These are phyloP conservation scores for Trichoderma virens DNA, from an alignment of 495 filamentous ascomycete species.

Conservation along the genomic window DNA sequence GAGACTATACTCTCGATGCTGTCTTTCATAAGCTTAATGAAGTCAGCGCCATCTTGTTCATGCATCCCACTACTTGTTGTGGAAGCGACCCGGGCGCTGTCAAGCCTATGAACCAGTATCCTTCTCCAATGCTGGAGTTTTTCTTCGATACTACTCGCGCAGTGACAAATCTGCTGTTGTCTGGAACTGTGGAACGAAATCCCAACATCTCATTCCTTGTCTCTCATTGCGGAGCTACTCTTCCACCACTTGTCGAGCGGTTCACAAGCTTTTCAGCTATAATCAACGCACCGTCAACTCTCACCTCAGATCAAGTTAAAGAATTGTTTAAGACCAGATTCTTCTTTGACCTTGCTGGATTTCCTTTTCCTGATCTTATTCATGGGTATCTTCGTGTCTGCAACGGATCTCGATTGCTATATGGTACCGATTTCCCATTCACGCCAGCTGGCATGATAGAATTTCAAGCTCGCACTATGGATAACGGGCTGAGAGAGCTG, in stretches of 20 bases:
- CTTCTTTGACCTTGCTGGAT: slow-evolving; percentile 47
- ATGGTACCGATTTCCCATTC: neutral
- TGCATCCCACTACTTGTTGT: slow-evolving; percentile 43
- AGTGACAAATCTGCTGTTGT: slow-evolving; percentile 42
- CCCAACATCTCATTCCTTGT: slow-evolving; percentile 39
- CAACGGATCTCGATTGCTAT: neutral
- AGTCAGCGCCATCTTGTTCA: slow-evolving; percentile 35
- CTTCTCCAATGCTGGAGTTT: slow-evolving; percentile 47
- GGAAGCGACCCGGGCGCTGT: neutral
- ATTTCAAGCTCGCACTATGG: neutral
- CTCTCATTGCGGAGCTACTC: slow-evolving; percentile 41
- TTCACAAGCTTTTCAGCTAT: slow-evolving; percentile 28
- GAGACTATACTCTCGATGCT: slow-evolving; percentile 33
- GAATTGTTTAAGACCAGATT: slow-evolving; percentile 28
- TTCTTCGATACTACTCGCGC: slow-evolving; percentile 47
- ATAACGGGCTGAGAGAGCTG: neutral
- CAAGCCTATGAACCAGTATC: slow-evolving; percentile 23
- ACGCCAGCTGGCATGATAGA: slow-evolving; percentile 3
- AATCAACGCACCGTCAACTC: slow-evolving; percentile 7
- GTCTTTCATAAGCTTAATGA: slow-evolving; percentile 33
- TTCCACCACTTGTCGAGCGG: slow-evolving; percentile 38
- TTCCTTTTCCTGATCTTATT: slow-evolving; percentile 39
- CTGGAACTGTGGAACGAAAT: slow-evolving; percentile 31
- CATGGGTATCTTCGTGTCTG: slow-evolving; percentile 21
- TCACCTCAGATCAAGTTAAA: slow-evolving; percentile 16